Evolutionary conservation across 2,329 filamentous ascomycete genomes (phyloP).

Genomic region (Alternaria arborescens): DNA sequence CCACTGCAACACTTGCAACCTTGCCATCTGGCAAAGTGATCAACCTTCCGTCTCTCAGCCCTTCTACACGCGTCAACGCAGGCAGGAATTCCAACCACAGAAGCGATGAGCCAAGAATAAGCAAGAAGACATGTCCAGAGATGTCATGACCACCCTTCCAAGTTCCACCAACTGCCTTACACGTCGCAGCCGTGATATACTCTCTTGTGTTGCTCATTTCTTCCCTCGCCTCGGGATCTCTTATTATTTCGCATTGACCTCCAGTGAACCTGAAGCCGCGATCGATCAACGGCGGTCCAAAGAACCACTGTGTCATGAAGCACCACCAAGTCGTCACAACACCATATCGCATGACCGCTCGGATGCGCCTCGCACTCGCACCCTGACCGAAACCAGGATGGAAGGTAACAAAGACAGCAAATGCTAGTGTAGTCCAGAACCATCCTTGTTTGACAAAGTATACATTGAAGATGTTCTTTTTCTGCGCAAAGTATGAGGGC

Average conservation of each 20-base stretch:
- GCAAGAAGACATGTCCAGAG: constrained; percentile 91
- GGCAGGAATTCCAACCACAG: constrained; percentile 81
- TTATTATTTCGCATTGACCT: constrained; percentile 75
- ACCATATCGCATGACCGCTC: constrained; percentile 73
- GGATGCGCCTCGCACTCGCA: constrained; percentile 55
- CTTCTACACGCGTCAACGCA: constrained; percentile 60
- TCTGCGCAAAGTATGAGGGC: constrained; percentile 91
- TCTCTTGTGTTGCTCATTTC: constrained; percentile 56
- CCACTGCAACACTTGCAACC: constrained; percentile 57
- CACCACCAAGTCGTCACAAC: constrained; percentile 82
- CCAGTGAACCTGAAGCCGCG: constrained; percentile 88
- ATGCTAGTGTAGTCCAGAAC: constrained; percentile 85
- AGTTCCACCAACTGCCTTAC: constrained; percentile 79
- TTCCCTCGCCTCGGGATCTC: constrained; percentile 58
- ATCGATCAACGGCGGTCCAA: constrained; percentile 89
- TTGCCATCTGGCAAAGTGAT: constrained; percentile 73
- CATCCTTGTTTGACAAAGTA: constrained; percentile 96
- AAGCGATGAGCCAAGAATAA: constrained; percentile 84
- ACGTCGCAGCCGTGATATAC: constrained; percentile 77
- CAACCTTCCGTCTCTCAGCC: constrained; percentile 67
- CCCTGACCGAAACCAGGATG: constrained; percentile 67
- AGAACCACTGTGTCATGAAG: constrained; percentile 94
- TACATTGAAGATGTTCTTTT: constrained; percentile 90
- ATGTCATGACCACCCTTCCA: constrained; percentile 98
- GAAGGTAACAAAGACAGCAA: constrained; percentile 72